phyloP scores from a whole-genome alignment of 192 early-diverging fungal genomes.

The Spizellomyces sp. region DNA sequence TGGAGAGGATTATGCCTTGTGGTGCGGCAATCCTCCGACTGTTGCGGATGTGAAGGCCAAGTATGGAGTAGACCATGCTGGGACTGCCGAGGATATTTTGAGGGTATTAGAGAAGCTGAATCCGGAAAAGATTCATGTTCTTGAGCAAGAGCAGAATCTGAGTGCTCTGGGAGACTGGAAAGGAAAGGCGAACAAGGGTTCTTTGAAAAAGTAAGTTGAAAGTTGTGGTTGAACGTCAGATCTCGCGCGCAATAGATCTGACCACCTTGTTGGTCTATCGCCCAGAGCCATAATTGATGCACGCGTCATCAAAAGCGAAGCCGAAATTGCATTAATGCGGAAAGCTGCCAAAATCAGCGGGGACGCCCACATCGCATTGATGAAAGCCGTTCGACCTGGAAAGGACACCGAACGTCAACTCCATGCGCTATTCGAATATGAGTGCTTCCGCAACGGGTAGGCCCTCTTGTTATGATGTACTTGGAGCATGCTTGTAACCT shows the following conservation, averaged over 20 bases:
- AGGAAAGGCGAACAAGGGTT: conserved; percentile 5
- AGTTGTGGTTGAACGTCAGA: too few species aligned
- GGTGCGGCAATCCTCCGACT: conserved; percentile 74
- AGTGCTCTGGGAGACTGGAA: conserved; percentile 8
- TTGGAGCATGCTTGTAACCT: neutral
- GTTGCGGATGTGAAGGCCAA: conserved; percentile 50
- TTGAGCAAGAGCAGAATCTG: conserved; percentile 40
- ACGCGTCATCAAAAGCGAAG: conserved; percentile 76
- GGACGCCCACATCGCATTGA: conserved; percentile 77
- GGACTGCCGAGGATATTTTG: conserved; percentile 59
- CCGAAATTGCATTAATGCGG: conserved; percentile 80
- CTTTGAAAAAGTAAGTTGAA: too few species aligned
- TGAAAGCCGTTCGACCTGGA: conserved; percentile 66
- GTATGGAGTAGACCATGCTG: conserved; percentile 74
- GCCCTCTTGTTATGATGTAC: neutral
- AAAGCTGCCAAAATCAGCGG: conserved; percentile 72
- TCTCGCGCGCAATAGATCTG: too few species aligned
- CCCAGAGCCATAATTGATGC: conserved; percentile 71
- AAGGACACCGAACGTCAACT: conserved; percentile 71
- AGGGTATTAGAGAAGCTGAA: conserved; percentile 47
- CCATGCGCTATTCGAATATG: conserved; percentile 77
- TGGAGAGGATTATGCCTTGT: conserved; percentile 70
- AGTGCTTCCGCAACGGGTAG: conserved; percentile 61
- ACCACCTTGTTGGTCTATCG: neutral
- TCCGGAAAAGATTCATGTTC: conserved; percentile 42